These are phyloP conservation scores for Taphrina confusa DNA, from an alignment of 1,139 yeast genomes.

Conservation along the genomic window DNA sequence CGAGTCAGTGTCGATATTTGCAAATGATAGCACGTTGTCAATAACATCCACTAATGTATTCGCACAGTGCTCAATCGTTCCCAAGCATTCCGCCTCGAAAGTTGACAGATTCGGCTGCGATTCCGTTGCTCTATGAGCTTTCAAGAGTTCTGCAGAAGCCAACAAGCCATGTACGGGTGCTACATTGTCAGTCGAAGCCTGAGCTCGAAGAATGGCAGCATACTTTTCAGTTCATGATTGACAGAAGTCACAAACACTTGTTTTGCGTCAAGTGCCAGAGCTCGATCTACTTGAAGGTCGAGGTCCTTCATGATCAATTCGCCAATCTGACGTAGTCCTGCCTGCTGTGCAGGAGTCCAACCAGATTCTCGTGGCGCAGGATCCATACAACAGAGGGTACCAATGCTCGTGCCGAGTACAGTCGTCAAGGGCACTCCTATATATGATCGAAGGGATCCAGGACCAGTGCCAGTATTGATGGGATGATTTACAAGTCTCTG, in stretches of 20 bases:
- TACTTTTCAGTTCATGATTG: constrained; percentile 21
- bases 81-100: constrained; percentile 16
- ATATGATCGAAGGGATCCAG: constrained; percentile 12
- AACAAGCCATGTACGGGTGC: constrained; percentile 32
- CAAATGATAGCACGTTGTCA: constrained; percentile 22
- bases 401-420: constrained; percentile 17
- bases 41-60: constrained; percentile 32
- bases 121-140: constrained; percentile 7
- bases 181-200: not conserved
- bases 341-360: constrained; percentile 1
- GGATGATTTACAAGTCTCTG: constrained; percentile 10
- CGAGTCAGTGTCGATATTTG: not conserved
- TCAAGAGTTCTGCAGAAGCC: constrained; percentile 32
- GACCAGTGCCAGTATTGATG: constrained; percentile 8
- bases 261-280: constrained; percentile 8
- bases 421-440: constrained; percentile 28
- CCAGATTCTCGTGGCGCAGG: constrained; percentile 6
- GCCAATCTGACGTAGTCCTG: constrained; percentile 10
- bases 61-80: constrained; percentile 33
- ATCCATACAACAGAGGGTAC: constrained; percentile 21
- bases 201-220: not conserved
- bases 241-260: constrained; percentile 15
- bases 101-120: constrained; percentile 2
- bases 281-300: constrained; percentile 16
- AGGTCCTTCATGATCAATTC: constrained; percentile 32